Evolutionary conservation across 176 grass and related monocot species (phyloP).

Genomic region (Thalia dealbata): DNA sequence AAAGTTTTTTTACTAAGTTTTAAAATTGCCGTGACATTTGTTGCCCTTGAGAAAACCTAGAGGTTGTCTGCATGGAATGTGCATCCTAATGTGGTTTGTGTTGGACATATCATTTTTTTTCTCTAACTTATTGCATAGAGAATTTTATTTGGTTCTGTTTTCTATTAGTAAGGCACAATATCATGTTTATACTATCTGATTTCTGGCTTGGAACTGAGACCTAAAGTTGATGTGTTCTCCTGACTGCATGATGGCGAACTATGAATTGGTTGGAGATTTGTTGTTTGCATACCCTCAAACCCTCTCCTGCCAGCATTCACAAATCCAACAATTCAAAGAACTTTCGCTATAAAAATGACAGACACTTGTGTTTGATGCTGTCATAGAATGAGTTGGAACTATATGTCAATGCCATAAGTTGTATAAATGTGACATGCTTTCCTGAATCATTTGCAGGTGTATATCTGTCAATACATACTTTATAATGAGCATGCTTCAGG

Average conservation of each 20-base stretch:
- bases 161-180: no score
- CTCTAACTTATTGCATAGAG: no score
- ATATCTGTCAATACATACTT: constrained; percentile 85
- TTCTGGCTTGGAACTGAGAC: no score
- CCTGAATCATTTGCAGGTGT: constrained; percentile 60
- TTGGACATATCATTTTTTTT: neutral
- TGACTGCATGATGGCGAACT: no score
- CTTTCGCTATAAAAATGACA: neutral
- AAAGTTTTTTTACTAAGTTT: neutral
- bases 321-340: neutral
- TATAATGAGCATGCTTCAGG: constrained; percentile 97
- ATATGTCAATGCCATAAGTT: no score
- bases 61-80: neutral
- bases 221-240: no score
- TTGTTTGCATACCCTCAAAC: neutral
- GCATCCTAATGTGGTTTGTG: neutral
- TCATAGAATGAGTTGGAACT: neutral
- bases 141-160: no score
- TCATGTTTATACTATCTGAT: no score
- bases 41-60: neutral
- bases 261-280: no score
- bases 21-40: neutral
- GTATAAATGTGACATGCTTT: neutral
- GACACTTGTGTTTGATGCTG: neutral
- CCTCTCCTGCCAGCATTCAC: neutral